A percentile compares a stretch with the other conserved stretches of the same genome.
phyloP scores from a whole-genome alignment of 208 protist genomes.

The Zelonia costaricensis region DNA sequence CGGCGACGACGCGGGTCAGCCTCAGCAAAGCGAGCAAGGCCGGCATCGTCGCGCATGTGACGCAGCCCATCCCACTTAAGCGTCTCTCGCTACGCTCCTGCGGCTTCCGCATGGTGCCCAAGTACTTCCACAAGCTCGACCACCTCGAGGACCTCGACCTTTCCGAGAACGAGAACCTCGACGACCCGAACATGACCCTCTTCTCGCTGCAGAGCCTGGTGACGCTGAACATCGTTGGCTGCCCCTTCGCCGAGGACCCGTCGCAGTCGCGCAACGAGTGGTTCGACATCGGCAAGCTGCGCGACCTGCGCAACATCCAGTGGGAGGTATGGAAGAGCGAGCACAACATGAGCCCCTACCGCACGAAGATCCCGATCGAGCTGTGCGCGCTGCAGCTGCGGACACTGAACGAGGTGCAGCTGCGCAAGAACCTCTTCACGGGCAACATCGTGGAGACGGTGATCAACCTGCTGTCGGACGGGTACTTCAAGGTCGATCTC shows the following conservation, averaged over 20 bases:
- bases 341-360: conserved; percentile 83
- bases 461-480: conserved; percentile 82
- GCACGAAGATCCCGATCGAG: conserved; percentile 84
- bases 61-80: conserved; percentile 69
- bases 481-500: conserved; percentile 88
- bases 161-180: conserved; percentile 76
- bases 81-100: conserved; percentile 70
- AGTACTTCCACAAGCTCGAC: conserved; percentile 89
- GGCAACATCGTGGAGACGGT: conserved; percentile 76
- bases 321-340: conserved; percentile 81
- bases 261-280: conserved; percentile 73
- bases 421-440: conserved; percentile 74
- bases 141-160: conserved; percentile 82
- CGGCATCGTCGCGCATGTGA: conserved; percentile 56
- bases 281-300: conserved; percentile 87
- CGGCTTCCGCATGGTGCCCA: conserved; percentile 73
- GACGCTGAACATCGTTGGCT: conserved; percentile 79
- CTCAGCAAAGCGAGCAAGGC: conserved; percentile 75
- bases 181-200: conserved; percentile 89
- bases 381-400: conserved; percentile 67
- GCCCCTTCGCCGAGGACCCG: conserved; percentile 78
- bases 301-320: conserved; percentile 60
- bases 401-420: conserved; percentile 67
- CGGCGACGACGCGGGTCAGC: conserved; percentile 47
- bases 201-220: conserved; percentile 79